Evolutionary conservation across 768 basidiomycete species (phyloP), one percentile per base, ranked within the genome.

Genomic region (Mycena galericulata): DNA sequence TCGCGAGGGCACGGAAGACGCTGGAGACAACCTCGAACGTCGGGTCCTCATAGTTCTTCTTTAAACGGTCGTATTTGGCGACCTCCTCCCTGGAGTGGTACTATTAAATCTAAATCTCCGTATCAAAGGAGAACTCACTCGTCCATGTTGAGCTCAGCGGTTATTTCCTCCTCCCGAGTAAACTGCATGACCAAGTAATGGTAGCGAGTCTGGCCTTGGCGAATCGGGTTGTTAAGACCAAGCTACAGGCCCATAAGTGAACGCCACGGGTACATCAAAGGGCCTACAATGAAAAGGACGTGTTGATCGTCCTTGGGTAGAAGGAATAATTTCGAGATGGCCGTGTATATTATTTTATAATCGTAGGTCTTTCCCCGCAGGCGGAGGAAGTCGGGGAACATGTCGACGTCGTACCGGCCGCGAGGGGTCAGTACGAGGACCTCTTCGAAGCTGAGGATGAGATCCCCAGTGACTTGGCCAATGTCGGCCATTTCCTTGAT

Each of bases 161-260:
- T 97, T 68, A 96, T 95, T 80, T 98, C 96, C 78, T 99, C 98
- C 72, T 98, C 97, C 64, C 94, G 88, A n/a, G 90, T 92, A 80
- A 98, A 99, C 74, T 98, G 97, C 92, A 98, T 97, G 62, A 99
- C 97, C 24, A 99, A 84, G 78, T 98, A 99, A 63, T 97, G 97
- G 80, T 99, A 99, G 47, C 95, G 87, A 1, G 98, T 99, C 77
- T 99, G 98, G 55, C 98, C 98, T 85, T 99, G 98, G 50, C 97
- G 89, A 68, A 99, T 98, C 2, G 98, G 97, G 27, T 90, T 94
- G 76, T 90, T 95, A 50, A 99, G 85, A 59, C 95, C 94, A 72
- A 99, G 87, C 95, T 97, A 73, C 24, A 67, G 62, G 36, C 43
- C 46, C 67, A 47, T 74, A 34, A 68, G 38, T 14, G 22, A 47